phyloP scores from a whole-genome alignment of 2,329 filamentous ascomycete species.

The Aciculosporium take region DNA sequence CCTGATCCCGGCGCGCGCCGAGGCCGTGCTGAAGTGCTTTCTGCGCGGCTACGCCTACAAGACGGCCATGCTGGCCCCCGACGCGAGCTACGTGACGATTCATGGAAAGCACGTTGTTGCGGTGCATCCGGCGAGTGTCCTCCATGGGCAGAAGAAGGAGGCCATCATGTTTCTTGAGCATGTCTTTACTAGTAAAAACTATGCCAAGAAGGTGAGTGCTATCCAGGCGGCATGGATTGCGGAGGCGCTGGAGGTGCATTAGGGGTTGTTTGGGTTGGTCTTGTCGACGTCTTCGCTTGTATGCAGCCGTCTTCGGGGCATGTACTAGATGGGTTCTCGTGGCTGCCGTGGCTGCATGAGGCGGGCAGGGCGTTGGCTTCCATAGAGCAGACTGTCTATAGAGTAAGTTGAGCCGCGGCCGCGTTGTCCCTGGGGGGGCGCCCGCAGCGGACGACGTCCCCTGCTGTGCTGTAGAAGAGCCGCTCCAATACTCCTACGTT shows the following conservation, averaged over 20 bases:
- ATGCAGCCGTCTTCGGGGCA: too few relatives aligned
- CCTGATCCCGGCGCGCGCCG: constrained; percentile 37
- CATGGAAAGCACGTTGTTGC: constrained; percentile 46
- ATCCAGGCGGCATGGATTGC: constrained; percentile 46
- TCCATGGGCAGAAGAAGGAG: constrained; percentile 49
- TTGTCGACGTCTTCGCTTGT: too few relatives aligned
- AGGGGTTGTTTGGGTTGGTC: too few relatives aligned
- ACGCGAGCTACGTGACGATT: constrained; percentile 45
- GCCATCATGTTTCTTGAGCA: constrained; percentile 57
- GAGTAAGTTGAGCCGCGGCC: too few relatives aligned
- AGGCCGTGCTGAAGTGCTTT: constrained; percentile 45
- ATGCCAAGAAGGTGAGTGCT: constrained; percentile 50
- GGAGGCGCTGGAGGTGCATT: constrained; percentile 29
- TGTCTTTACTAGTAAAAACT: constrained; percentile 52
- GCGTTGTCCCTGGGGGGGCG: too few relatives aligned
- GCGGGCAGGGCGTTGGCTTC: too few relatives aligned
- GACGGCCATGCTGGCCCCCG: constrained; percentile 45
- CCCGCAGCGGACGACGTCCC: too few relatives aligned
- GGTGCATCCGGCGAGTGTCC: constrained; percentile 47
- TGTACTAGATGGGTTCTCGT: too few relatives aligned
- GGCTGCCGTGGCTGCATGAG: too few relatives aligned
- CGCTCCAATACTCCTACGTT: too few relatives aligned
- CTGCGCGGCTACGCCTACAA: constrained; percentile 45
- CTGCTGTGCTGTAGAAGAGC: too few relatives aligned
- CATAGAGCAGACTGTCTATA: too few relatives aligned